phyloP scores from a whole-genome alignment of 2,329 filamentous ascomycete genomes.

The Aspergillus pseudoterreus region DNA sequence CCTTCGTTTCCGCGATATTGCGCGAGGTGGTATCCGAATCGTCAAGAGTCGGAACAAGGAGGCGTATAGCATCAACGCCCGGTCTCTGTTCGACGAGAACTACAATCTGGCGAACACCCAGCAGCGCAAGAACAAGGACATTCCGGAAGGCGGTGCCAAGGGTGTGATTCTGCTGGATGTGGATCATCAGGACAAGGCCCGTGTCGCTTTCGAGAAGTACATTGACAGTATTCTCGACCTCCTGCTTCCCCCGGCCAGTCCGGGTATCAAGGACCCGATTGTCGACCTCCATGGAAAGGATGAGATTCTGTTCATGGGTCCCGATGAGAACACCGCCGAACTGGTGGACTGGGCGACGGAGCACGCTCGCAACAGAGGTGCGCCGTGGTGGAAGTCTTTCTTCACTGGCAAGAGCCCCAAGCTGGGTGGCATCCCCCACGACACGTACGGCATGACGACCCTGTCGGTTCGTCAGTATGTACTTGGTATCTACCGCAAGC shows the following conservation, averaged over 20 bases:
- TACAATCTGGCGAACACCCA: slow-evolving; percentile 98
- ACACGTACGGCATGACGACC: slow-evolving; percentile 96
- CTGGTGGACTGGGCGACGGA: slow-evolving; percentile 98
- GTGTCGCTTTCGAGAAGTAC: slow-evolving; percentile 97
- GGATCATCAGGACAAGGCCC: slow-evolving; percentile 87
- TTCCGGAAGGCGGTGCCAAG: slow-evolving; percentile 96
- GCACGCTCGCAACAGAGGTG: slow-evolving; percentile 80
- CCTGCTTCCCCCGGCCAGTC: slow-evolving; percentile 80
- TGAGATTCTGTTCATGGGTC: slow-evolving; percentile 97
- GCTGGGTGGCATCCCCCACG: slow-evolving; percentile 93
- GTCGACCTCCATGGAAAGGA: slow-evolving; percentile 92
- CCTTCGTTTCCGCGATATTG: slow-evolving; percentile 93
- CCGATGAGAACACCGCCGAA: slow-evolving; percentile 97
- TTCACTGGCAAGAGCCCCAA: slow-evolving; percentile 98
- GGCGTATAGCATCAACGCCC: slow-evolving; percentile 92
- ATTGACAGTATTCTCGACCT: slow-evolving; percentile 98
- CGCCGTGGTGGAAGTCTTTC: slow-evolving; percentile 99
- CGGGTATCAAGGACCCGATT: slow-evolving; percentile 98
- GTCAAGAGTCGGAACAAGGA: slow-evolving; percentile 97
- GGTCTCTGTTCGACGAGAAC: slow-evolving; percentile 97
- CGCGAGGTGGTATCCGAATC: slow-evolving; percentile 94
- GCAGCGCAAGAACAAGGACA: slow-evolving; percentile 99
- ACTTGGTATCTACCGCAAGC: slow-evolving; percentile 93
- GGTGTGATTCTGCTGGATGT: slow-evolving; percentile 93
- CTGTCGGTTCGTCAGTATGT: slow-evolving; percentile 95